Evolutionary conservation across 257 asterid genomes (phyloP).

Genomic region (Solanum pimpinellifolium): DNA sequence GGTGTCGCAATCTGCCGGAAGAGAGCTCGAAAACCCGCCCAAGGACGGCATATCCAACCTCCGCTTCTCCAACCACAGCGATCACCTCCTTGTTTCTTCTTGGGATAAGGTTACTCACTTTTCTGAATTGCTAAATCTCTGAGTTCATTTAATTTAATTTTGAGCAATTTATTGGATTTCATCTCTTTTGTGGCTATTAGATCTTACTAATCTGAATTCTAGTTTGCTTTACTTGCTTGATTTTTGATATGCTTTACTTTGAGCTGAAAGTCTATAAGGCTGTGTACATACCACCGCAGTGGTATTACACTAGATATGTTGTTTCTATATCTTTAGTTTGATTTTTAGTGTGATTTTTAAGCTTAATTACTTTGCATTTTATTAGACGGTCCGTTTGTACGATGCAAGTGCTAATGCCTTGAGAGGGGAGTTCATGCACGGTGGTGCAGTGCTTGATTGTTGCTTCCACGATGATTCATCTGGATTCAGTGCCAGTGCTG

Average conservation of each 20-base stretch:
- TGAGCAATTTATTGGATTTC: background rate
- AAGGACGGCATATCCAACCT: slow-evolving; percentile 72
- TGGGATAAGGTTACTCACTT: slow-evolving; percentile 65
- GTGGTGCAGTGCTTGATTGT: slow-evolving; percentile 78
- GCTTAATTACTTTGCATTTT: background rate
- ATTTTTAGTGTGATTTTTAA: background rate
- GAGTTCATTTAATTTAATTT: background rate
- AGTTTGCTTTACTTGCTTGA: background rate
- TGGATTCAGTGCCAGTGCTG: slow-evolving; percentile 79
- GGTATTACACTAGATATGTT: background rate
- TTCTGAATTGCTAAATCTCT: background rate
- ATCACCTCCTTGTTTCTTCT: slow-evolving; percentile 72
- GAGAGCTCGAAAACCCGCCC: slow-evolving; percentile 57
- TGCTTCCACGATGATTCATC: slow-evolving; percentile 92
- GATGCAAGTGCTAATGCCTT: slow-evolving; percentile 83
- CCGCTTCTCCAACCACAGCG: slow-evolving; percentile 79
- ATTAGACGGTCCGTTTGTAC: slow-evolving; percentile 63
- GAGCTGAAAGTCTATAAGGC: background rate
- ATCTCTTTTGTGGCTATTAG: background rate
- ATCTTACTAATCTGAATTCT: background rate
- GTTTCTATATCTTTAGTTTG: background rate
- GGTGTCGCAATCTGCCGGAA: slow-evolving; percentile 38
- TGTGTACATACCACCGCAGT: background rate
- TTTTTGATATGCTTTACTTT: background rate
- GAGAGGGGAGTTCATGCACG: slow-evolving; percentile 79